A percentile compares a stretch with the other conserved stretches of the same genome.
Conservation (phyloP, 2,329 filamentous ascomycete species). For the Apiospora sp. region DNA sequence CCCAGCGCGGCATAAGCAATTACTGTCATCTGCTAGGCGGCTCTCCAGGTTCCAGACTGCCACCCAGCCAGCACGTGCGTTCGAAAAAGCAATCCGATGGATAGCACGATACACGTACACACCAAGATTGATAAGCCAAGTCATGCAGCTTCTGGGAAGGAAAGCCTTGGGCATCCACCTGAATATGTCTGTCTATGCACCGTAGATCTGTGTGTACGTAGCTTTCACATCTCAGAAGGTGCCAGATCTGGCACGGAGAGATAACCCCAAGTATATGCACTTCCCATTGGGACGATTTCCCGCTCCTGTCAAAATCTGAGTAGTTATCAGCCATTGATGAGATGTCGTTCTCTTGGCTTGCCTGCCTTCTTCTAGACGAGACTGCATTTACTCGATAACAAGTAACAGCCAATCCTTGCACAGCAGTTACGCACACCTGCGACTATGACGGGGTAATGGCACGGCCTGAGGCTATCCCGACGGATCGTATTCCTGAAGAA, state of each 20-base stretch:
- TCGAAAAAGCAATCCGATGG: background rate
- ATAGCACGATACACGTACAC: background rate
- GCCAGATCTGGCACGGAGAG: background rate
- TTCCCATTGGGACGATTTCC: background rate
- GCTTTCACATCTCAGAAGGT: background rate
- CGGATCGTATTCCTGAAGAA: background rate
- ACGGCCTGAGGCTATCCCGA: background rate
- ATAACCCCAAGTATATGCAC: background rate
- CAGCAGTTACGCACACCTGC: background rate
- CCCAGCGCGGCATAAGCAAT: background rate
- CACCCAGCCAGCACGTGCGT: background rate
- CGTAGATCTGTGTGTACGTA: background rate
- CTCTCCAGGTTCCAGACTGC: background rate
- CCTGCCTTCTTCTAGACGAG: background rate
- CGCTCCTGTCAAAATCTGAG: slow-evolving; percentile 6
- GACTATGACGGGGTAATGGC: background rate
- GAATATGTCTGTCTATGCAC: background rate
- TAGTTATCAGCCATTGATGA: background rate
- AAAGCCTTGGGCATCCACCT: background rate
- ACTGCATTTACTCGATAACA: background rate
- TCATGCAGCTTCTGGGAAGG: background rate
- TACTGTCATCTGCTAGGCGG: background rate
- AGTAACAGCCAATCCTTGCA: background rate
- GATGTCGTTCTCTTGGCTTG: background rate
- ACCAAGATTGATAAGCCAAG: background rate